Evolutionary conservation across 345 rosid genomes (phyloP).

Genomic region (Eutrema japonicum): DNA sequence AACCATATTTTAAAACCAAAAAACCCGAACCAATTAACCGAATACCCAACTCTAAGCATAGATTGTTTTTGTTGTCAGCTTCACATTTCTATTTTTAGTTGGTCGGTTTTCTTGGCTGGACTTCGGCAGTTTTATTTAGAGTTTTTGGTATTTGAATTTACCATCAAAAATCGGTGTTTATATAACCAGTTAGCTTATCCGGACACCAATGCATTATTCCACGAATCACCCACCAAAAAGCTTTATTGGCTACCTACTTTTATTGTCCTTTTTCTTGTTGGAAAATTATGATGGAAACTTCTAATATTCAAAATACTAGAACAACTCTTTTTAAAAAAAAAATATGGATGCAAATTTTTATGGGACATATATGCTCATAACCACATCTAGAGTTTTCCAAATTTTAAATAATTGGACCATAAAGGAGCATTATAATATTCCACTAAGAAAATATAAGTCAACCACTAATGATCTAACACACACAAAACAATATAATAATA

Average conservation of each 20-base stretch:
- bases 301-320: not conserved
- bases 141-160: no score
- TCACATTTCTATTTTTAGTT: no score
- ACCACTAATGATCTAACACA: slow-evolving; percentile 8
- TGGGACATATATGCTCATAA: slow-evolving; percentile 10
- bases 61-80: no score
- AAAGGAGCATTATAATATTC: slow-evolving; percentile 17
- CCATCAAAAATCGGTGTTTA: no score
- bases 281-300: slow-evolving; percentile 37
- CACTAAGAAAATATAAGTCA: slow-evolving; percentile 31
- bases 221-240: slow-evolving; percentile 27
- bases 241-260: slow-evolving; percentile 40
- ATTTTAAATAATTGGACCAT: not conserved
- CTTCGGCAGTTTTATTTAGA: no score
- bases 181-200: no score
- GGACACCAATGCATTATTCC: slow-evolving; percentile 24
- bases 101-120: no score
- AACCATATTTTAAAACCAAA: no score
- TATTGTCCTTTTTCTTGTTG: slow-evolving; percentile 39
- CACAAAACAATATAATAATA: not conserved
- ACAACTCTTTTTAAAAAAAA: not conserved
- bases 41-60: no score
- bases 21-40: no score
- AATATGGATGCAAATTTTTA: not conserved
- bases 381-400: slow-evolving; percentile 13